Base-by-base conservation (phyloP, 345 rosid species). In the Euphorbia pulcherrima region DNA sequence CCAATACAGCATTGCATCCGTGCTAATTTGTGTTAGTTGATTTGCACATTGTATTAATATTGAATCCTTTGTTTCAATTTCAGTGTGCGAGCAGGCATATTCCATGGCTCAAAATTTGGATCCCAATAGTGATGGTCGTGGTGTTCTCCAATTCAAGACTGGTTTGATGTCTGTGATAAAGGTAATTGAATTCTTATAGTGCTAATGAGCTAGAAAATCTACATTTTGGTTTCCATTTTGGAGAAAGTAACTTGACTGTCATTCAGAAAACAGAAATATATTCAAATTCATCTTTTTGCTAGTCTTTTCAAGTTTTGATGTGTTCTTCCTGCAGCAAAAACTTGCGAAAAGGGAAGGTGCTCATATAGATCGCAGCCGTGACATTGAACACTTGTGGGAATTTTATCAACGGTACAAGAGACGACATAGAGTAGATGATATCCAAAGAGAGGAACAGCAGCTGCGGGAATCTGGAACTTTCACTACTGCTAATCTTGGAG, bases 101-200 rank as follows among this genome's bases (percentile, higher is more conserved):
- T 72, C 80, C 56, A 85, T 94, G 92, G 96, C 99, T 13, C 99
- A 94, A 76, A 81, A 88, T 72, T 82, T 94, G 85, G 97, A 94
- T 69, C 99, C 97, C 46, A 88, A 83, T 72, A 91, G 97, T 70
- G 93, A 88, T 20, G 97, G 99, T 46, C 88, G 99, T 72, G 97
- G 99, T 77, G 99, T 94, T 72, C 95, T 94, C 71, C 99, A 94
- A 72, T 94, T 94, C 82, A 94, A 94, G 86, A 91, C 99, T 82
- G 99, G 99, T 68, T 83, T 94, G 85, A 83, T 78, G 93, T 94
- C 96, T 33, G 80, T 94, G 26, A 94, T 94, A 72, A 83, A 89
- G 99, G 97, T 91, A 79, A 44, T 65, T 57, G 6, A 17, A 51
- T 18, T 39, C 33, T 48, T 21, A 9, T 21, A 27, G 40, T 53